Evolutionary conservation across 2,329 filamentous ascomycete genomes (phyloP), one percentile per base, ranked within the genome.

Genomic region (Fusarium avenaceum): DNA sequence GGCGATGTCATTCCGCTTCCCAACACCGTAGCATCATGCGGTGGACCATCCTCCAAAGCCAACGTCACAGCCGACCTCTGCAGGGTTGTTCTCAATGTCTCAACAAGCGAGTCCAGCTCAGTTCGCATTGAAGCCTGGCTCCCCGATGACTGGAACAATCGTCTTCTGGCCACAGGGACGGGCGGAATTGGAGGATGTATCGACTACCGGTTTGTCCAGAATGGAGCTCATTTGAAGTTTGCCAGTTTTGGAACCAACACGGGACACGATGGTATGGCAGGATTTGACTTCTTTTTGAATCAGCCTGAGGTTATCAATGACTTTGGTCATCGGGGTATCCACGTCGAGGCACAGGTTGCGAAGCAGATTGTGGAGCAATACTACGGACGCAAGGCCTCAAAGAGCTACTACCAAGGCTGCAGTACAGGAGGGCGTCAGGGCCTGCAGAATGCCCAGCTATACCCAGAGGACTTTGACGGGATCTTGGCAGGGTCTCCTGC

Each of bases 181-280:
- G 58, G 58, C 2, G 58, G 58, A 1, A 54, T 62, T 1, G 56
- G 56, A 7, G 58, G 56, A 8, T 62, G 58, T 1, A 54, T 62
- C 1, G 56, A 61, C 2, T 62, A 53, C 20, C 28, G 33, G 0
- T 8, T 44, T 3, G 46, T 61, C 1, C 46, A 61, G 1, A 62
- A 62, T 5, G 56, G 58, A 0, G 58, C 58, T 2, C 46, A 62
- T 3, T 9, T 62, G 5, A 42, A 48, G 0, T 62, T 61, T 10
- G 56, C 58, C 1, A 54, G 56, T 20, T 62, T 62, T 0, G 58
- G 58, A 2, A 62, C 58, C 0, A 62, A 62, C 13, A 35, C 56
- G 0, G 56, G 58, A 2, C 58, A 62, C 1, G 58, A 62, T 4
- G 56, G 58, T 2, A 33, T 47, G 5, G n/a, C 44, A 13, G 58